phyloP scores from a whole-genome alignment of 176 grass and related monocot genomes.

The Phoenix dactylifera region DNA sequence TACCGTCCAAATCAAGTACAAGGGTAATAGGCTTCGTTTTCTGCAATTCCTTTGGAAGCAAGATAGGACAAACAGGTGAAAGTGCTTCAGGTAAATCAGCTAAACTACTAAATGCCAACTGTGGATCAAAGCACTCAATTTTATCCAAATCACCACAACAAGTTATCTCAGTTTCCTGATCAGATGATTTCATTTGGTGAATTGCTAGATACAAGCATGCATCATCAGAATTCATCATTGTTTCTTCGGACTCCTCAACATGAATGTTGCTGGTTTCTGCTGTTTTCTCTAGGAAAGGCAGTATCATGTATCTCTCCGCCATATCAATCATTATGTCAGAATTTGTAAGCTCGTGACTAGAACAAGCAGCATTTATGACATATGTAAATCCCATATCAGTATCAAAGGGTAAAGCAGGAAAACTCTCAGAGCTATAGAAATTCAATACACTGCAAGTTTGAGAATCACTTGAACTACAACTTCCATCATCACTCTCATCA shows the following conservation, averaged over 20 bases:
- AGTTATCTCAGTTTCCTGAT: constrained; percentile 37
- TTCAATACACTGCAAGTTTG: constrained; percentile 73
- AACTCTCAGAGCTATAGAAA: constrained; percentile 61
- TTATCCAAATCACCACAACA: constrained; percentile 27
- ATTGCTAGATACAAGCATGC: constrained; percentile 60
- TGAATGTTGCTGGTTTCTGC: constrained; percentile 18
- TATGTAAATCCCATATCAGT: constrained; percentile 67
- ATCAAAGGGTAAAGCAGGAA: constrained; percentile 65
- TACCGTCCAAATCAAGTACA: constrained; percentile 99
- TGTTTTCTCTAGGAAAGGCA: constrained; percentile 52
- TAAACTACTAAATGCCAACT: constrained; percentile 40
- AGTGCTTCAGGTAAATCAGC: constrained; percentile 68
- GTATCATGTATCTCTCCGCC: constrained; percentile 54
- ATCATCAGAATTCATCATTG: constrained; percentile 40
- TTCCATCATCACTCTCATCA: constrained; percentile 60
- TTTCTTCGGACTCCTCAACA: constrained; percentile 17
- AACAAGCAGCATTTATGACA: constrained; percentile 25
- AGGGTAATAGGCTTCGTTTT: constrained; percentile 64
- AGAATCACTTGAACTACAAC: constrained; percentile 38
- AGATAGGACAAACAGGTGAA: constrained; percentile 19
- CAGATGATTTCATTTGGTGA: constrained; percentile 37
- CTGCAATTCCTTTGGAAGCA: constrained; percentile 20
- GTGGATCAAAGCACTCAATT: constrained; percentile 53
- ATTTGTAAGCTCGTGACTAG: constrained; percentile 39
- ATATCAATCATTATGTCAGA: constrained; percentile 42